These are phyloP conservation scores for Wallemia hederae DNA, from an alignment of 1,284 basidiomycete species.

Conservation along the genomic window DNA sequence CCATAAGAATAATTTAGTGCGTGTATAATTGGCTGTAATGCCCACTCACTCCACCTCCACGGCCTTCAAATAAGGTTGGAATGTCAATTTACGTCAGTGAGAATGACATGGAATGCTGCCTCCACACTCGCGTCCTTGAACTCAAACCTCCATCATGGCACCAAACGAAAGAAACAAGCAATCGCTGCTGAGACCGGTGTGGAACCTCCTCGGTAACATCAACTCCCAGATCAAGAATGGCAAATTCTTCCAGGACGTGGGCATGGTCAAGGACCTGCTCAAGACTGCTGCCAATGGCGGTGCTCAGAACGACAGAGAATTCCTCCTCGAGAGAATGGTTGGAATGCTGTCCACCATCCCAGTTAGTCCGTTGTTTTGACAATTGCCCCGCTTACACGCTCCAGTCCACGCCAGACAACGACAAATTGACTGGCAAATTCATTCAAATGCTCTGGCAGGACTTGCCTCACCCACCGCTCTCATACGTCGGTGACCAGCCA, in stretches of 20 bases:
- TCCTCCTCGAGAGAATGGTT: not conserved
- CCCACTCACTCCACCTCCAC: not conserved
- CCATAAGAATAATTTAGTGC: not conserved
- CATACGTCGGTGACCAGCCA: slow-evolving; percentile 24
- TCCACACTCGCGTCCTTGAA: not conserved
- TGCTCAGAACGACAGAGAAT: not conserved
- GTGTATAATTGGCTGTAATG: too few species aligned
- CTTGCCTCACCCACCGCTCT: slow-evolving; percentile 37
- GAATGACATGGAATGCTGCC: too few species aligned
- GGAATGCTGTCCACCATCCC: not conserved
- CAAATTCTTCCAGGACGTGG: not conserved
- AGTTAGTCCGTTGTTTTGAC: not conserved
- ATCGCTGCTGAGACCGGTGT: not conserved
- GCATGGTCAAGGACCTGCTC: not conserved
- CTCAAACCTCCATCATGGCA: not conserved
- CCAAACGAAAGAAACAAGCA: not conserved
- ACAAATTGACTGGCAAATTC: not conserved
- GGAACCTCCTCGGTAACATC: not conserved
- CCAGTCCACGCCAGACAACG: not conserved
- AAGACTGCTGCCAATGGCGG: slow-evolving; percentile 1
- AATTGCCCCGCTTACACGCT: not conserved
- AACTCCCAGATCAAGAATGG: not conserved
- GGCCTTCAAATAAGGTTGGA: not conserved
- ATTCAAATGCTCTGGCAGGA: slow-evolving; percentile 16
- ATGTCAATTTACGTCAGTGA: too few species aligned